Evolutionary conservation across 805 yeast species (phyloP).

Genomic region (Candida boidinii): DNA sequence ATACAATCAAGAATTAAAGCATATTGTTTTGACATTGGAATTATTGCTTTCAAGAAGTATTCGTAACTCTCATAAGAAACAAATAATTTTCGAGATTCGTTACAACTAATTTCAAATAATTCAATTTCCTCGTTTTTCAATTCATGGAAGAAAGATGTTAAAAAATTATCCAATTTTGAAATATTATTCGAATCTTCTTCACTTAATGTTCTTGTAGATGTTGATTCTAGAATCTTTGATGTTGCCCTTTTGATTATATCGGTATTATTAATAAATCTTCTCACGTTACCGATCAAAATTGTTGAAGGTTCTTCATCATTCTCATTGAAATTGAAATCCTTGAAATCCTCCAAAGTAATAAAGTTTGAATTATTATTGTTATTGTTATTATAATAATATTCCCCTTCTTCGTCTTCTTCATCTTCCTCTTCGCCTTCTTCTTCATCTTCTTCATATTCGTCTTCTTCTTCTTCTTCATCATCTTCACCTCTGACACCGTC

Average conservation of each 20-base stretch:
- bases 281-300: slow-evolving; percentile 1
- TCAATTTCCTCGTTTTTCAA: not conserved
- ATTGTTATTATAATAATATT: too few relatives aligned
- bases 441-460: too few relatives aligned
- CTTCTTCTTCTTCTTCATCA: too few relatives aligned
- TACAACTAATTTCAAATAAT: not conserved
- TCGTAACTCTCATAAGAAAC: not conserved
- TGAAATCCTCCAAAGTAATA: too few relatives aligned
- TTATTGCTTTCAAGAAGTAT: not conserved
- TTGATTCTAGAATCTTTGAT: not conserved
- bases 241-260: not conserved
- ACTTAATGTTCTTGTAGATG: too few relatives aligned
- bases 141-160: not conserved
- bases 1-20: not conserved
- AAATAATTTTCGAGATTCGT: not conserved
- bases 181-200: not conserved
- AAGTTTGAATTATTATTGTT: too few relatives aligned
- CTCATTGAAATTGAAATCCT: too few relatives aligned
- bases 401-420: too few relatives aligned
- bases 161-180: not conserved
- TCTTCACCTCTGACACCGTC: too few relatives aligned
- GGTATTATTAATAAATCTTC: slow-evolving; percentile 1
- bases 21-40: not conserved
- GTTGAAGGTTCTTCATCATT: not conserved
- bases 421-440: too few relatives aligned